Percentiles rank a stretch among this genome's conserved stretches.
These are phyloP conservation scores for Lodderomyces margitis DNA, from an alignment of 1,139 yeast genomes.

Conservation along the genomic window DNA sequence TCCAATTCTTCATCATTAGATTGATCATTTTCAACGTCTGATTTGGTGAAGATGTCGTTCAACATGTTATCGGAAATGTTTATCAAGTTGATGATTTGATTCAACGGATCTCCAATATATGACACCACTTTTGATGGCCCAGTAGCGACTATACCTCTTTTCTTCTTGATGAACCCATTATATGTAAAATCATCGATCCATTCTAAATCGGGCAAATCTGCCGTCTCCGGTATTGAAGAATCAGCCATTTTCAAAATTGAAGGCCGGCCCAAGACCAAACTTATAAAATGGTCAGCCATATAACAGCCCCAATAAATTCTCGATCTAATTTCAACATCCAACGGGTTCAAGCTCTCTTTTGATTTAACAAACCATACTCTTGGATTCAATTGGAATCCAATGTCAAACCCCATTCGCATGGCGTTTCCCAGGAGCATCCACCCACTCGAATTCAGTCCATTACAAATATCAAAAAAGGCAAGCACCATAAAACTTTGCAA, in stretches of 20 bases:
- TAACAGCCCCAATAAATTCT: slow-evolving; percentile 69
- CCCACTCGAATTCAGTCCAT: slow-evolving; percentile 55
- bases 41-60: slow-evolving; percentile 49
- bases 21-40: slow-evolving; percentile 24
- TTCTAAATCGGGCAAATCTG: slow-evolving; percentile 58
- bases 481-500: slow-evolving; percentile 50
- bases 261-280: slow-evolving; percentile 58
- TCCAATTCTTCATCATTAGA: slow-evolving; percentile 31
- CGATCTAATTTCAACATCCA: slow-evolving; percentile 55
- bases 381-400: slow-evolving; percentile 65
- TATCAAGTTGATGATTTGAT: slow-evolving; percentile 47
- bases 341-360: slow-evolving; percentile 27
- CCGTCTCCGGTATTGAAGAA: slow-evolving; percentile 60
- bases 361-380: slow-evolving; percentile 51
- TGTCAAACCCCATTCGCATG: slow-evolving; percentile 61
- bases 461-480: slow-evolving; percentile 57
- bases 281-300: slow-evolving; percentile 62
- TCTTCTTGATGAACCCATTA: slow-evolving; percentile 21
- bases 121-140: slow-evolving; percentile 16
- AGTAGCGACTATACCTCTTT: slow-evolving; percentile 7
- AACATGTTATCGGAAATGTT: slow-evolving; percentile 54
- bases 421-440: slow-evolving; percentile 65
- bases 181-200: slow-evolving; percentile 52
- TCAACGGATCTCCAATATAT: slow-evolving; percentile 48
- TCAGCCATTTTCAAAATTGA: slow-evolving; percentile 55